Percentiles rank a stretch among this genome's conserved stretches.
These are phyloP conservation scores for Byssoonygena ceratinophila DNA, from an alignment of 2,329 filamentous ascomycete species.

Conservation along the genomic window DNA sequence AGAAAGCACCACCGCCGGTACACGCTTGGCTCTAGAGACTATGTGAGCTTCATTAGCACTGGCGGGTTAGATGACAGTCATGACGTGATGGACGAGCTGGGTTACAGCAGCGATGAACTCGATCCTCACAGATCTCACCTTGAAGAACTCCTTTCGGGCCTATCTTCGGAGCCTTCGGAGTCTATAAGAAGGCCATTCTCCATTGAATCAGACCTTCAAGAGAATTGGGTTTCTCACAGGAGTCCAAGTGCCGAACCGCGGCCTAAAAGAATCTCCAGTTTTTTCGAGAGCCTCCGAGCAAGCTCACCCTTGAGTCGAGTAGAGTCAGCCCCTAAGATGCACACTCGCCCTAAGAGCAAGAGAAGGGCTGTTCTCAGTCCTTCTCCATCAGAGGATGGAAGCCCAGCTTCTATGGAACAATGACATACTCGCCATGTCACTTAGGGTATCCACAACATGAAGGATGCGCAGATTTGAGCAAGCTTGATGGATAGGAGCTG, in stretches of 20 bases:
- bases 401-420: neutral
- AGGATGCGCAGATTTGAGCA: conserved; percentile 1
- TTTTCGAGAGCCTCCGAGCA: conserved; percentile 1
- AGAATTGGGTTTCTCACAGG: neutral
- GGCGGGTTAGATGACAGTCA: neutral
- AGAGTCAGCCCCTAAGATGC: neutral
- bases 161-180: conserved; percentile 1
- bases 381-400: neutral
- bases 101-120: neutral
- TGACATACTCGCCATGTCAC: conserved; percentile 5
- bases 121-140: neutral
- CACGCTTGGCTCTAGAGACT: conserved; percentile 7
- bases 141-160: conserved; percentile 1
- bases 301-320: neutral
- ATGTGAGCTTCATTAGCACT: conserved; percentile 6
- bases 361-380: neutral
- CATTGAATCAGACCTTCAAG: neutral
- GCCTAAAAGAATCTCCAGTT: neutral
- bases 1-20: neutral
- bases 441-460: neutral
- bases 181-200: conserved; percentile 6
- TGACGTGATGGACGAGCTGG: conserved; percentile 2
- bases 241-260: neutral
- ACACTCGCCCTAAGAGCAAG: neutral
- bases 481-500: neutral